Percentiles rank a stretch among this genome's conserved stretches.
These are phyloP conservation scores for Centrapalus pauciflorus DNA, from an alignment of 129 eudicot species.

Conservation along the genomic window DNA sequence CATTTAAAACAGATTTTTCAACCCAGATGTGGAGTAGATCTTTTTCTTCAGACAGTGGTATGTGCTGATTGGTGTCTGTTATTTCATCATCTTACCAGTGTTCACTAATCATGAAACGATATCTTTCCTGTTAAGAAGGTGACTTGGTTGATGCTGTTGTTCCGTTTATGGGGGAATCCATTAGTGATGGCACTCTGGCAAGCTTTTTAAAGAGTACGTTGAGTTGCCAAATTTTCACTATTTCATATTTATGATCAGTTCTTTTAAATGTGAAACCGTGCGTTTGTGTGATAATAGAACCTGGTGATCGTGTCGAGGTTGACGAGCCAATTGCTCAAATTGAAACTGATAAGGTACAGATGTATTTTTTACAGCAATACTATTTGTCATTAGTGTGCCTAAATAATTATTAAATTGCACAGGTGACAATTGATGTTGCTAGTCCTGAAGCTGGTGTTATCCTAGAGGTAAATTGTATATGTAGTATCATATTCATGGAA, in stretches of 20 bases:
- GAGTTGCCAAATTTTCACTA: constrained; percentile 1
- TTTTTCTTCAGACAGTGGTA: constrained; percentile 56
- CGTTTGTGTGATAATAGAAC: constrained; percentile 37
- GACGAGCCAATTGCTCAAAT: constrained; percentile 73
- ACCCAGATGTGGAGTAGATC: constrained; percentile 29
- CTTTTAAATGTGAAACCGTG: background rate
- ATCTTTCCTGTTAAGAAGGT: constrained; percentile 30
- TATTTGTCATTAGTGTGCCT: background rate
- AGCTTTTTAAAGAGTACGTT: constrained; percentile 50
- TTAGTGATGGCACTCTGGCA: constrained; percentile 64
- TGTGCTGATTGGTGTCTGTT: background rate
- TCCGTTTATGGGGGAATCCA: constrained; percentile 68
- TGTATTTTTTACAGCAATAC: constrained; percentile 6
- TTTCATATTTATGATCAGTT: background rate
- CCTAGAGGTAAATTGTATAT: constrained; percentile 35
- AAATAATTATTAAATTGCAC: constrained; percentile 16
- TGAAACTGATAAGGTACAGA: constrained; percentile 62
- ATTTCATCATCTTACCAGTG: background rate
- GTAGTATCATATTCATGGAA: no score
- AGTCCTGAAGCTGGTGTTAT: constrained; percentile 66
- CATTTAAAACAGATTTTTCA: constrained; percentile 23
- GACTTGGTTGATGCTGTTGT: constrained; percentile 67
- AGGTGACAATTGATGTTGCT: constrained; percentile 69
- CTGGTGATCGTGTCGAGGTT: constrained; percentile 55
- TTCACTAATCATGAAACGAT: background rate